These are phyloP conservation scores for Didymella segeticola DNA, from an alignment of 2,329 filamentous ascomycete genomes.

Conservation along the genomic window DNA sequence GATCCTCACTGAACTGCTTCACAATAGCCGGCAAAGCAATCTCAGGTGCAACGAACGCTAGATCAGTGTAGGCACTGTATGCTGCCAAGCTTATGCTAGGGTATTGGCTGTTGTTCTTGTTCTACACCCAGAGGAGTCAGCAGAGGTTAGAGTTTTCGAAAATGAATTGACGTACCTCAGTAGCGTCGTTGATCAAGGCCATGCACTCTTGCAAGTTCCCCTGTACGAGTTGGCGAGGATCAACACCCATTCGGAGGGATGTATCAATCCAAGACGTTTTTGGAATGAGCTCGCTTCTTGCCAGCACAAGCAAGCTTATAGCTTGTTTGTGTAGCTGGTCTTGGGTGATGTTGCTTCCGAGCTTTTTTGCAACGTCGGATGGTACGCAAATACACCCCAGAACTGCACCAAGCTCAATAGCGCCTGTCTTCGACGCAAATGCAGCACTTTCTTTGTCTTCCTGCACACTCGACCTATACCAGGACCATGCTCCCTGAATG, in stretches of 20 bases:
- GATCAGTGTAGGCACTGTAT: conserved; percentile 83
- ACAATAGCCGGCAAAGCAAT: conserved; percentile 78
- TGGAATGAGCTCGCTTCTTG: conserved; percentile 78
- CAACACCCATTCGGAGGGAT: conserved; percentile 78
- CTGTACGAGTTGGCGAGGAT: conserved; percentile 79
- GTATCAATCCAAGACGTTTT: conserved; percentile 86
- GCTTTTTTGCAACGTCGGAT: conserved; percentile 57
- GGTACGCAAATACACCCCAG: conserved; percentile 69
- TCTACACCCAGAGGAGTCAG: conserved; percentile 22
- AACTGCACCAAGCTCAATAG: conserved; percentile 66
- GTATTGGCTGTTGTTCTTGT: conserved; percentile 31
- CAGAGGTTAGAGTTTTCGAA: neutral
- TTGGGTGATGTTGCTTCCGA: conserved; percentile 54
- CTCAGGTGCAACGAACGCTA: conserved; percentile 92
- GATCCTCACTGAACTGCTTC: conserved; percentile 73
- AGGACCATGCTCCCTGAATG: conserved; percentile 78
- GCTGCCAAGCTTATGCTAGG: conserved; percentile 69
- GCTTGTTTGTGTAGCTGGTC: conserved; percentile 71
- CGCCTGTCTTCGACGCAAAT: conserved; percentile 68
- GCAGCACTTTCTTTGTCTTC: conserved; percentile 82
- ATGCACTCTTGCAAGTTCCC: conserved; percentile 70
- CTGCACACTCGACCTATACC: conserved; percentile 70
- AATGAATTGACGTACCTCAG: conserved; percentile 57
- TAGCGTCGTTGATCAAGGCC: conserved; percentile 66
- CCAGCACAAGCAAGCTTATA: conserved; percentile 77